phyloP scores from a whole-genome alignment of 2,329 filamentous ascomycete genomes.

The Colletotrichum chrysophilum region DNA sequence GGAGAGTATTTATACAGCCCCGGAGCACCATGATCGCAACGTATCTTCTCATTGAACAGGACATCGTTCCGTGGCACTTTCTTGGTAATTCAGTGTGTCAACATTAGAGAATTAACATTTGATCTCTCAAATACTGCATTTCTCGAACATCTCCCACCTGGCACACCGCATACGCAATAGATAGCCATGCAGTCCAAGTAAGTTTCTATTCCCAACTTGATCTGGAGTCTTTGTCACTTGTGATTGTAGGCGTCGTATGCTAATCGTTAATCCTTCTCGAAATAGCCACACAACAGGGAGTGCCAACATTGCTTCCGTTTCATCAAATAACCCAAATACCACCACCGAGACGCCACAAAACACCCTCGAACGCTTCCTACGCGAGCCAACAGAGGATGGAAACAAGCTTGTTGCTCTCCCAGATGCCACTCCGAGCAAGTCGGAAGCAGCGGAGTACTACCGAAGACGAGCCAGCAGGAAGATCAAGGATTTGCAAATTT shows the following conservation, averaged over 20 bases:
- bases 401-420: background rate
- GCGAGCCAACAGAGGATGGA: background rate
- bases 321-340: background rate
- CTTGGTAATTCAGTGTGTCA: accelerated
- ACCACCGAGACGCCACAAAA: background rate
- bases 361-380: background rate
- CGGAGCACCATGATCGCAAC: background rate
- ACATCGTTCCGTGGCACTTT: background rate
- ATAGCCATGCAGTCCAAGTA: background rate
- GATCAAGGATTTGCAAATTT: background rate
- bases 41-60: background rate
- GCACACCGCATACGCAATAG: accelerated
- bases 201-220: background rate
- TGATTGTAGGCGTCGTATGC: too few species aligned
- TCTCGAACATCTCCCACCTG: background rate
- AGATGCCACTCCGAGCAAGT: background rate
- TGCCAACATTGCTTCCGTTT: background rate
- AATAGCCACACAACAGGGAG: background rate
- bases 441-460: background rate
- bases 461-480: background rate
- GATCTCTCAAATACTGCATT: background rate
- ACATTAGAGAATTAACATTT: background rate
- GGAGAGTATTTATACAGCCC: background rate
- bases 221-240: too few species aligned
- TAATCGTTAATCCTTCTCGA: accelerated